Percentiles rank a stretch among this genome's conserved stretches.
Conservation (phyloP, 805 yeast genomes). For the Kazachstania taianensis region DNA sequence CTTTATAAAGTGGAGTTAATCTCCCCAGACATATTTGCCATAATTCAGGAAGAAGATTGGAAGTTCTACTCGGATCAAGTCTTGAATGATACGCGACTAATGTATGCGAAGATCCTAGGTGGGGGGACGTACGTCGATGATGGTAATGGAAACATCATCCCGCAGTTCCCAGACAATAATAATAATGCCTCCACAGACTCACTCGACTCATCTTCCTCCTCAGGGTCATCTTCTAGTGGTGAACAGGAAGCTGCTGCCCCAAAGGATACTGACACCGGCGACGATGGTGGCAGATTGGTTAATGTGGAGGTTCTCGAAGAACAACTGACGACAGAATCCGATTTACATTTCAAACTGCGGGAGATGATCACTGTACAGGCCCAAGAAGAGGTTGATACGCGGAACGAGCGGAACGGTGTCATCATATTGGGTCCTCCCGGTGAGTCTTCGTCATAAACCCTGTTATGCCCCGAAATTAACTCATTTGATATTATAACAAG, state of each 20-base stretch:
- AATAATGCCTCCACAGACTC: not conserved
- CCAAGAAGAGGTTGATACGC: constrained; percentile 20
- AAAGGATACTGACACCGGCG: too few relatives aligned
- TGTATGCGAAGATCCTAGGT: constrained; percentile 27
- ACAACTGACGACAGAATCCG: constrained; percentile 22
- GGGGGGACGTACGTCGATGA: constrained; percentile 26
- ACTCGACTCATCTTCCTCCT: not conserved
- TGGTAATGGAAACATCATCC: constrained; percentile 17
- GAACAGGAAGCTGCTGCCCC: too few relatives aligned
- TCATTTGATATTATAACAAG: too few relatives aligned
- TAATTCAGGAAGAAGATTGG: constrained; percentile 21
- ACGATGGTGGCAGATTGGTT: constrained; percentile 11
- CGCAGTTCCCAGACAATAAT: constrained; percentile 10
- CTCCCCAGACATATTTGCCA: constrained; percentile 20
- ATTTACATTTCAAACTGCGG: constrained; percentile 23
- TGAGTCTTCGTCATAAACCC: too few relatives aligned
- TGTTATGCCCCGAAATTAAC: too few relatives aligned
- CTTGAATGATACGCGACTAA: constrained; percentile 23
- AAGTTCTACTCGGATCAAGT: constrained; percentile 22
- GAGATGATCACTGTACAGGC: constrained; percentile 20
- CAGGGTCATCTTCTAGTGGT: not conserved
- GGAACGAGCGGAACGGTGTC: constrained; percentile 26
- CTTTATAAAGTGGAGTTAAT: constrained; percentile 29
- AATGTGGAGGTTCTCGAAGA: constrained; percentile 16
- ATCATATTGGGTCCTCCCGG: constrained; percentile 26